phyloP scores from a whole-genome alignment of 2,329 filamentous ascomycete genomes.

The Colletotrichum tropicicola region DNA sequence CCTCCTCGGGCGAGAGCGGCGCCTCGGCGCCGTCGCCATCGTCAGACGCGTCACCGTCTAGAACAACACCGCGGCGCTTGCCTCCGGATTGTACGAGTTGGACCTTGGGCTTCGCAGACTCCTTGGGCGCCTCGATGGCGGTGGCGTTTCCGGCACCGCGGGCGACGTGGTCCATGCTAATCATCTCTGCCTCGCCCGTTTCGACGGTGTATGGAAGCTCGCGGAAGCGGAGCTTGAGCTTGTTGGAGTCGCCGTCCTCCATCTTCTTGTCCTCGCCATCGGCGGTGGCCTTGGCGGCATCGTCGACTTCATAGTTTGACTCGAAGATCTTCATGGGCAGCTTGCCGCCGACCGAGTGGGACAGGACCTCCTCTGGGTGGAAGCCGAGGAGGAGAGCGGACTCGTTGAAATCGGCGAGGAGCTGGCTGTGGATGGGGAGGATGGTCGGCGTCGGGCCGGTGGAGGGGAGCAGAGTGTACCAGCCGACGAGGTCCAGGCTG shows the following conservation, averaged over 20 bases:
- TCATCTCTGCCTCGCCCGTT: conserved; percentile 97
- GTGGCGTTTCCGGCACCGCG: conserved; percentile 84
- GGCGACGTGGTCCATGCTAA: conserved; percentile 92
- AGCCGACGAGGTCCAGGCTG: conserved; percentile 86
- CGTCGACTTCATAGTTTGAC: conserved; percentile 79
- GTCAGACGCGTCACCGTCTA: too few species aligned
- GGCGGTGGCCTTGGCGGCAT: conserved; percentile 47
- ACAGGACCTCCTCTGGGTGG: conserved; percentile 70
- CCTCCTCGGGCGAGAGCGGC: conserved; percentile 63
- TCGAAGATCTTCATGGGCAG: conserved; percentile 94
- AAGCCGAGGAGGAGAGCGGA: conserved; percentile 89
- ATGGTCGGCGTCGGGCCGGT: conserved; percentile 75
- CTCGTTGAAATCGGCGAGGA: conserved; percentile 81
- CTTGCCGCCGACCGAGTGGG: conserved; percentile 74
- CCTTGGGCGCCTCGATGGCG: conserved; percentile 54
- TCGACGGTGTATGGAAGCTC: conserved; percentile 89
- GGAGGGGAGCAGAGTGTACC: conserved; percentile 83
- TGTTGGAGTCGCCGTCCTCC: conserved; percentile 66
- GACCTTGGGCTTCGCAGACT: conserved; percentile 47
- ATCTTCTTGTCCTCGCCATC: conserved; percentile 76
- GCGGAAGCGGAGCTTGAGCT: conserved; percentile 76
- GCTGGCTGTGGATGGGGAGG: conserved; percentile 80
- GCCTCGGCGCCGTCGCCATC: conserved; percentile 41
- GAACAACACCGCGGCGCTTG: conserved; percentile 53
- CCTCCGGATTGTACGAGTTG: conserved; percentile 57